Evolutionary conservation across 257 asterid species (phyloP).

Genomic region (Penstemon newberryi): DNA sequence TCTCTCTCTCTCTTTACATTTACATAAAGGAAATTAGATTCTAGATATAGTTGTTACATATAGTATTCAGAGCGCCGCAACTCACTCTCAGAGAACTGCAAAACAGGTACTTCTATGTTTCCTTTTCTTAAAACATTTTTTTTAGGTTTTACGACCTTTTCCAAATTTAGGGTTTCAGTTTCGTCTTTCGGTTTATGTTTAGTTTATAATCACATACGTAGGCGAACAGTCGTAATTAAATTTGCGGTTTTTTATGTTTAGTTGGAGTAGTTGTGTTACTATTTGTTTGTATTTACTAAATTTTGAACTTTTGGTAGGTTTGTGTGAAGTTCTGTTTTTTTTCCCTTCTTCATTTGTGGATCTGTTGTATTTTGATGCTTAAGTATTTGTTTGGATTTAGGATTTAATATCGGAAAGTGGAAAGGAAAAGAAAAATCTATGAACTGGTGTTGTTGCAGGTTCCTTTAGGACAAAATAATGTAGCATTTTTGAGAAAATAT

Average conservation of each 20-base stretch:
- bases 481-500: background rate
- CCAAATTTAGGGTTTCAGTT: slow-evolving; percentile 33
- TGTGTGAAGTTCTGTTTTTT: slow-evolving; percentile 12
- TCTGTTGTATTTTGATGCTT: slow-evolving; percentile 26
- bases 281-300: slow-evolving; percentile 6
- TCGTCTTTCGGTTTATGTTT: slow-evolving; percentile 20
- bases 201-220: too few relatives aligned
- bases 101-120: slow-evolving; percentile 30
- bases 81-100: slow-evolving; percentile 26
- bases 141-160: background rate
- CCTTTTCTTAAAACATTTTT: background rate
- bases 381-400: slow-evolving; percentile 15
- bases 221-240: too few relatives aligned
- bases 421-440: background rate
- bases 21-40: background rate
- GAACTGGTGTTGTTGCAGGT: background rate
- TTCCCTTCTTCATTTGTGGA: slow-evolving; percentile 14
- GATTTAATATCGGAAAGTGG: slow-evolving; percentile 10
- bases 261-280: too few relatives aligned
- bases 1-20: background rate
- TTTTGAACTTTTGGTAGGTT: slow-evolving; percentile 20
- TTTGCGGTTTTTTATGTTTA: too few relatives aligned
- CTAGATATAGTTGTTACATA: background rate
- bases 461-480: background rate
- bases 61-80: slow-evolving; percentile 28